Percentiles rank a stretch among this genome's conserved stretches.
Conservation (phyloP, 1,284 basidiomycete species). For the Marasmius tenuissimus region DNA sequence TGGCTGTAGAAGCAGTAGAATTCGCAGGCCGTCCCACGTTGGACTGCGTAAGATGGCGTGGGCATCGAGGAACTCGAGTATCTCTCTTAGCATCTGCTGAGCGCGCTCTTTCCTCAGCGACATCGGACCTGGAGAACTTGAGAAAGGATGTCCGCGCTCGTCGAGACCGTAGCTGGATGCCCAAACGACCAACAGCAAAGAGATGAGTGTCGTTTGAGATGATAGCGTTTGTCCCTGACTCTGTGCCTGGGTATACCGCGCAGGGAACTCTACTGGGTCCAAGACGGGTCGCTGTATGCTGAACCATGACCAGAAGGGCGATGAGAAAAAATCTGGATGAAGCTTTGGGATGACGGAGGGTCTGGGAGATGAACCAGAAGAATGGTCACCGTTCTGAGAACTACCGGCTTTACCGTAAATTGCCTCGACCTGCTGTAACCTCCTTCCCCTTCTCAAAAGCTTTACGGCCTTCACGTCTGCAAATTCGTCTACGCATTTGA, state of each 20-base stretch:
- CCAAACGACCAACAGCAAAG: conserved; percentile 79
- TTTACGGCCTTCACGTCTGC: conserved; percentile 87
- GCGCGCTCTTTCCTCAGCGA: conserved; percentile 35
- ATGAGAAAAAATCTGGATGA: conserved; percentile 76
- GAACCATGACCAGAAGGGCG: conserved; percentile 81
- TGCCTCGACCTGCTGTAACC: conserved; percentile 83
- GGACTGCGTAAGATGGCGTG: conserved; percentile 79
- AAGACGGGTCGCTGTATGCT: conserved; percentile 77
- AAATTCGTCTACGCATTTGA: conserved; percentile 72
- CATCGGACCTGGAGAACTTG: neutral
- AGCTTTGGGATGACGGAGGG: conserved; percentile 66
- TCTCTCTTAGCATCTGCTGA: conserved; percentile 65
- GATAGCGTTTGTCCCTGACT: conserved; percentile 40
- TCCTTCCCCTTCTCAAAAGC: conserved; percentile 76
- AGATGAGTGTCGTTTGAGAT: conserved; percentile 62
- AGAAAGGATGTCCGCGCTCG: conserved; percentile 56
- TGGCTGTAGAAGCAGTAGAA: conserved; percentile 75
- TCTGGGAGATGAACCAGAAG: conserved; percentile 30
- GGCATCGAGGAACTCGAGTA: conserved; percentile 77
- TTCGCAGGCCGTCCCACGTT: conserved; percentile 82
- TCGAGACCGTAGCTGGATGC: conserved; percentile 84
- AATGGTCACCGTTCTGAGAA: conserved; percentile 26
- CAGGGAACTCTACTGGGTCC: conserved; percentile 73
- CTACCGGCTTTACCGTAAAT: conserved; percentile 56
- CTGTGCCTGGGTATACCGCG: conserved; percentile 65